Evolutionary conservation across 371 early-diverging fungal genomes (phyloP), one percentile per base, ranked within the genome.

Genomic region (Mucor sp.): DNA sequence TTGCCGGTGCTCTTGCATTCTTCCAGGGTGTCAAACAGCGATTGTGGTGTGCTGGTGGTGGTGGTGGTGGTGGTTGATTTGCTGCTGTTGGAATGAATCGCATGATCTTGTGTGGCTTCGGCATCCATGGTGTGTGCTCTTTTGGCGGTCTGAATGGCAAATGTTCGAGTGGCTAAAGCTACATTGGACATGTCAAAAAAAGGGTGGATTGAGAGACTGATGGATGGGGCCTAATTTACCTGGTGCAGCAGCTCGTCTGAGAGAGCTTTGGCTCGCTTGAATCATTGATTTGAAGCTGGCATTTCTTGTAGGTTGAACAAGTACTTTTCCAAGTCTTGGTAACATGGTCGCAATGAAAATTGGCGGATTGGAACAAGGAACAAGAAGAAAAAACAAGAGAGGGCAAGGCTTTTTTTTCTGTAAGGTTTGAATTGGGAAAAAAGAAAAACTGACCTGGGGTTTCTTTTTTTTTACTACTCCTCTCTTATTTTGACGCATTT

Each of bases 1-100:
- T 71, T 63, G 50, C 71, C 71, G 8, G 67, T 71, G 4, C 25
- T 33, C 53, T 62, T 59, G 21, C 39, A 62, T 5, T 63, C 58
- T 41, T 62, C 66, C 57, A 70, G 30, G 48, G 33, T 43, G 39
- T 64, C 39, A 27, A 64, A 35, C 30, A 55, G 44, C 32, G 60
- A 25, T 43, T 61, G 39, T 32, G 19, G 43, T 43, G 41, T 28
- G 21, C 33, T 33, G 9, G 33, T 33, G 1, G 58, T 11, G 33
- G 41, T 28, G 21, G 6, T 33, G 9, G 33, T 33, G 1, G 58
- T 11, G 33, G 33, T 33, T 35, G 59, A 37, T 33, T 59, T 37
- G n/a, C 7, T 59, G n/a, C 7, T 59, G n/a, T 28, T 27, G 7
- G 48, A 23, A 48, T 15, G 35, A 1, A 48, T 35, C 4, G 53